Evolutionary conservation across 768 basidiomycete genomes (phyloP), one percentile per base, ranked within the genome.

Genomic region (Trametes elegans): DNA sequence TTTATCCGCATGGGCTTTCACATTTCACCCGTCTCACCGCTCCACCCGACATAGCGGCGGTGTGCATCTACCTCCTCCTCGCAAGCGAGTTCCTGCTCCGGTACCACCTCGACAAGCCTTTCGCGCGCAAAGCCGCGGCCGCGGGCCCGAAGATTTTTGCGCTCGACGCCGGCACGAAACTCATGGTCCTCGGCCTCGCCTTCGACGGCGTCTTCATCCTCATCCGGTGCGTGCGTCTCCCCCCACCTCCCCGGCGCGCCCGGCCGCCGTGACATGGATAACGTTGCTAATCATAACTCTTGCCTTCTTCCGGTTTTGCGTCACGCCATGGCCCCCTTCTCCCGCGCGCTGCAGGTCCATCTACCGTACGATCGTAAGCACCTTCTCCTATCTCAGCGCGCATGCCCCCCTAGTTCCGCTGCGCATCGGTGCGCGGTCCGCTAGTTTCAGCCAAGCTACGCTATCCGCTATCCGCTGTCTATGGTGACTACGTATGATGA

Each of bases 141-240:
- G 58, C 43, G 24, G 39, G 52, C 14, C 31, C 53, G 13, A 61
- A 58, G 18, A 47, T 35, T 16, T 56, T 36, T 24, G 39, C 49
- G 5, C 57, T 62, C 49, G 58, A 54, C 35, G 39, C 41, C 3
- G 64, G 64, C 19, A 53, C 73, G 29, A 66, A 68, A 56, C 44
- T 68, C 19, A 69, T 77, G 67, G 59, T 71, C 3, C 31, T 59
- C 14, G 76, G 68, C 7, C 63, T 79, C 19, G 58, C 49, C 0
- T 67, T 78, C 43, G 74, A 62, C 50, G 74, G 73, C 69, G 70
- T 78, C 2, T 72, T 74, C 56, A 69, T 85, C 54, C 73, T 81
- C 60, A 77, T 83, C 51, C 74, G 83, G 76, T 77, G 54, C 26
- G 74, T 53, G n/a, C n/a, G n/a, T n/a, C n/a, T n/a, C n/a, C n/a